These are phyloP conservation scores for Wallacemonas rigidus DNA, from an alignment of 208 protist genomes.

Conservation along the genomic window DNA sequence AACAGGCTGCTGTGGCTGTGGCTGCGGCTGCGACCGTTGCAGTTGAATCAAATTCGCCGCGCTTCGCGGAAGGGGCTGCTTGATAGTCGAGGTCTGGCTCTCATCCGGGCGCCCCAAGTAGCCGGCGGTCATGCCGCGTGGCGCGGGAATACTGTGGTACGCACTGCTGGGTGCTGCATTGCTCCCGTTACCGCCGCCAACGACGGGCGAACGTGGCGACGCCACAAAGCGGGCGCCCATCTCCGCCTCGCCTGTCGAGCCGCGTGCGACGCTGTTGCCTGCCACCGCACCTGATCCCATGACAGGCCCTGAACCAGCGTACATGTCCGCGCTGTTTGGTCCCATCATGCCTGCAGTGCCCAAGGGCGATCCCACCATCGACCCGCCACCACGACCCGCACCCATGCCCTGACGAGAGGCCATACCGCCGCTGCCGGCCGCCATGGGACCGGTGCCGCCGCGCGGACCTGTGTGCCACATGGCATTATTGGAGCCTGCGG, in stretches of 20 bases:
- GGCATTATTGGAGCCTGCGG: background rate
- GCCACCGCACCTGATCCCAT: background rate
- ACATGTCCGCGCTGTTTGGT: background rate
- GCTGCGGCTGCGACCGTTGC: constrained; percentile 15
- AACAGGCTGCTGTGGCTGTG: constrained; percentile 22
- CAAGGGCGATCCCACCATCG: background rate
- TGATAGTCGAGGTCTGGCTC: constrained; percentile 9
- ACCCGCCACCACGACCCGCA: too few species aligned
- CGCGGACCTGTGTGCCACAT: background rate
- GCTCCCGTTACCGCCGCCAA: background rate
- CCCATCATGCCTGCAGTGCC: background rate
- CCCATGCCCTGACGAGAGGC: background rate
- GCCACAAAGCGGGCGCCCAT: background rate
- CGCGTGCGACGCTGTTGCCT: background rate
- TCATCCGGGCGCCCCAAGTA: constrained; percentile 17
- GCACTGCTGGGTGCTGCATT: background rate
- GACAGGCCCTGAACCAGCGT: background rate
- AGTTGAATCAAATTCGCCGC: constrained; percentile 25
- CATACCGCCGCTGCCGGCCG: background rate
- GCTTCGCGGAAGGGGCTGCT: constrained; percentile 19
- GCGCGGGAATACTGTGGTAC: constrained; percentile 15
- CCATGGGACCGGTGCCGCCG: background rate
- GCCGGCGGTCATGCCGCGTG: constrained; percentile 19
- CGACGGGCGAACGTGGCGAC: background rate
- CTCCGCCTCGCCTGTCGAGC: background rate